Evolutionary conservation across 139 green algal genomes (phyloP), one percentile per base, ranked within the genome.

Genomic region (Mychonastes homosphaera): DNA sequence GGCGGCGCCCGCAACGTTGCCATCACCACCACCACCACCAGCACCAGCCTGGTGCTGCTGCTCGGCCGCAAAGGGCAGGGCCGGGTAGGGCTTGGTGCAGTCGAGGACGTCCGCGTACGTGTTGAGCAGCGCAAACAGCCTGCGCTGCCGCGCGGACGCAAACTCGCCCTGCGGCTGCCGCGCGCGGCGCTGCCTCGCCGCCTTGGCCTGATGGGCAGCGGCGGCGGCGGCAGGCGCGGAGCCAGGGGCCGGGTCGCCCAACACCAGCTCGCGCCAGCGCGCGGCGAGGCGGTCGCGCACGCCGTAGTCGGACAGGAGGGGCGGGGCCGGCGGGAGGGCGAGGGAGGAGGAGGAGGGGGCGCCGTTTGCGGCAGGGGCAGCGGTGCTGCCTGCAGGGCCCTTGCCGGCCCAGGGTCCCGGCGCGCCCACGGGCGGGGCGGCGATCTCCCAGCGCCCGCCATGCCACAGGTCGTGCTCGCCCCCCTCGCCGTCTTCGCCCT

Each of bases 41-140:
- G 16, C 23, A 18, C 23, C 46, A 53, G 46, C 19, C 10, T 53
- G 46, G 46, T 53, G n/a, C 46, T 56, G n/a, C 44, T 56, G 57
- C 29, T 43, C n/a, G n/a, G n/a, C n/a, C n/a, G n/a, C n/a, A n/a
- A n/a, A n/a, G n/a, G n/a, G n/a, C n/a, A n/a, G n/a, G n/a, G 56
- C 61, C 4, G 75, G 76, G 58, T 90, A 90, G 9, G 63, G 60
- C 4, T 67, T 43, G 19, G 39, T 53, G 0, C 75, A 50, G 26
- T 79, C 33, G 23, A 79, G 56, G 13, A 91, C 28, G 41, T 91
- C 84, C 0, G 44, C 39, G 55, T 88, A 87, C 40, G 53, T 71
- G 60, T 62, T 75, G 16, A 84, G 63, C 15, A 80, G 47, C 3
- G 62, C 52, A 49, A 90, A 88, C 3, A 86, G 48, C 3, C 62